Conservation (phyloP, 768 basidiomycete species). For the Leccinum uliginosum region DNA sequence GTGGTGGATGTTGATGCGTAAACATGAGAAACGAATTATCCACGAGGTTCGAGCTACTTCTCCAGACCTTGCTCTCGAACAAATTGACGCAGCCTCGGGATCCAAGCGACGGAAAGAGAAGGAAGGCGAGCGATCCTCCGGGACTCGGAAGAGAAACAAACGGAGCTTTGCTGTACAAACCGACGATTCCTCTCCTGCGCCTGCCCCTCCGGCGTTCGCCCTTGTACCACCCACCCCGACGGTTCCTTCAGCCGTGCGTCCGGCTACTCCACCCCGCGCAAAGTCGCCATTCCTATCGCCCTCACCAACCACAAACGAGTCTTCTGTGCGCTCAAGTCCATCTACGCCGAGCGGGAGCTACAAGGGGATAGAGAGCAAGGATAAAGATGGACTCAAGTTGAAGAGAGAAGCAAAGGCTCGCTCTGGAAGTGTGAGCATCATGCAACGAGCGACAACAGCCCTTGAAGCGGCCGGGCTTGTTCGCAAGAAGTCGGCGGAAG, state of each 20-base stretch:
- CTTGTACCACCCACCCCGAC: constrained; percentile 80
- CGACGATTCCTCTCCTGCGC: constrained; percentile 29
- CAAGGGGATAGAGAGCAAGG: constrained; percentile 46
- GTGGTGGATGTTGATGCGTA: constrained; percentile 96
- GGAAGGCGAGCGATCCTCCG: constrained; percentile 17
- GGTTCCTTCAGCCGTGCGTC: constrained; percentile 33
- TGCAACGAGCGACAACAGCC: constrained; percentile 92
- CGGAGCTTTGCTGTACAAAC: constrained; percentile 43
- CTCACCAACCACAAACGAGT: constrained; percentile 47
- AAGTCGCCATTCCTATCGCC: constrained; percentile 55
- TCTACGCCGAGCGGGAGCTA: constrained; percentile 63
- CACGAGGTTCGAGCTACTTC: constrained; percentile 30
- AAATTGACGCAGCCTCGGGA: constrained; percentile 14
- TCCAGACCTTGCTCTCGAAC: constrained; percentile 17
- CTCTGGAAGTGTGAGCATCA: constrained; percentile 90
- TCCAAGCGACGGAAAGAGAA: constrained; percentile 31
- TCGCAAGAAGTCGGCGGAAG: constrained; percentile 77
- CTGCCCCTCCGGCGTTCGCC: constrained; percentile 56
- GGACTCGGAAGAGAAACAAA: constrained; percentile 25
- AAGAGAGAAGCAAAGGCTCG: constrained; percentile 58
- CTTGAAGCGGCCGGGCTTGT: constrained; percentile 83
- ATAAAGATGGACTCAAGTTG: constrained; percentile 45
- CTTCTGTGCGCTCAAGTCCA: constrained; percentile 55
- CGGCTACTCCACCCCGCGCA: constrained; percentile 48
- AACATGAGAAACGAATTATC: constrained; percentile 57